These are phyloP conservation scores for Yamadazyma sp. DNA, from an alignment of 1,139 yeast genomes.

Conservation along the genomic window DNA sequence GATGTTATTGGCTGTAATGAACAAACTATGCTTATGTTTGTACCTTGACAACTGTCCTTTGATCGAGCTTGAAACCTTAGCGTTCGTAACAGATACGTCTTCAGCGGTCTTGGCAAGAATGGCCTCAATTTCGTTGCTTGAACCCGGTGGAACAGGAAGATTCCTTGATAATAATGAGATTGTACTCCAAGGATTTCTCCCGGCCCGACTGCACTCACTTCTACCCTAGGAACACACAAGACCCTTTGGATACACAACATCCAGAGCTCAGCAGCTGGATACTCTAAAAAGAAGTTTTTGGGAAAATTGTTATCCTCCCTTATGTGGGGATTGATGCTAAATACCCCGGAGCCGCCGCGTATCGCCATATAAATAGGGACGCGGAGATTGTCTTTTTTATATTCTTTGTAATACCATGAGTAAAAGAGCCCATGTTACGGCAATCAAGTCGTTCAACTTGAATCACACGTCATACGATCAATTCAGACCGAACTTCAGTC, in stretches of 20 bases:
- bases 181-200: too few relatives aligned
- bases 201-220: too few relatives aligned
- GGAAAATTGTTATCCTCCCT: too few relatives aligned
- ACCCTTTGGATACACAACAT: too few relatives aligned
- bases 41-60: neutral
- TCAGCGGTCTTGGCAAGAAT: constrained; percentile 14
- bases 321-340: too few relatives aligned
- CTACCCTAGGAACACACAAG: too few relatives aligned
- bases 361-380: too few relatives aligned
- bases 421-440: constrained; percentile 30
- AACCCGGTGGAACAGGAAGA: constrained; percentile 18
- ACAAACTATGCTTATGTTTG: constrained; percentile 18
- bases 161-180: constrained; percentile 21
- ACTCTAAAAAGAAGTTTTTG: too few relatives aligned
- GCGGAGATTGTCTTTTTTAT: too few relatives aligned
- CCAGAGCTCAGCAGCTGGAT: too few relatives aligned
- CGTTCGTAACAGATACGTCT: constrained; percentile 3
- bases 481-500: constrained; percentile 56
- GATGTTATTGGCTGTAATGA: constrained; percentile 25
- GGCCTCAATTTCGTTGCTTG: constrained; percentile 21
- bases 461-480: constrained; percentile 57
- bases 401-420: constrained; percentile 3
- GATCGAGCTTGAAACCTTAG: neutral
- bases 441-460: constrained; percentile 48
- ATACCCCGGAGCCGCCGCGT: too few relatives aligned